A percentile compares a stretch with the other conserved stretches of the same genome.
These are phyloP conservation scores for Leptographium radiaticola DNA, from an alignment of 2,329 filamentous ascomycete genomes.

Conservation along the genomic window DNA sequence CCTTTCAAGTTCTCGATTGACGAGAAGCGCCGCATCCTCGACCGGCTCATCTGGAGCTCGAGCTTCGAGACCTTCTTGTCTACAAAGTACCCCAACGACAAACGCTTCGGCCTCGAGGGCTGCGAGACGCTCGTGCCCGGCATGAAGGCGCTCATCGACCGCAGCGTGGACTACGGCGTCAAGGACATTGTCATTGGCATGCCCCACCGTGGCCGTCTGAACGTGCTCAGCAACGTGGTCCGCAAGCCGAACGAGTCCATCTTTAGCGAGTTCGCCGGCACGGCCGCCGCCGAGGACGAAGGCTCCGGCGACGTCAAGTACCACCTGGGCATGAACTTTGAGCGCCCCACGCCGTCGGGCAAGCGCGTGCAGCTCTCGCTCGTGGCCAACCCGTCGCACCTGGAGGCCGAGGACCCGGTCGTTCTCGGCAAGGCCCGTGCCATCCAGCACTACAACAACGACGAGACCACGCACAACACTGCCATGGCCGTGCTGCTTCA, in stretches of 20 bases:
- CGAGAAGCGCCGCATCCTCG: slow-evolving; percentile 94
- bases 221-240: slow-evolving; percentile 95
- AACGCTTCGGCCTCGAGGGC: slow-evolving; percentile 96
- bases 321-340: slow-evolving; percentile 99
- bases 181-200: slow-evolving; percentile 99
- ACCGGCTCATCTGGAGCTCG: slow-evolving; percentile 96
- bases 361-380: slow-evolving; percentile 99
- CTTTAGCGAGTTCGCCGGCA: slow-evolving; percentile 94
- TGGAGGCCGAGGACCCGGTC: slow-evolving; percentile 96
- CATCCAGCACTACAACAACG: slow-evolving; percentile 98
- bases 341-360: slow-evolving; percentile 92
- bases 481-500: slow-evolving; percentile 95
- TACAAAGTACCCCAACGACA: slow-evolving; percentile 98
- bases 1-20: slow-evolving; percentile 97
- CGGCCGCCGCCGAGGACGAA: slow-evolving; percentile 77
- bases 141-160: slow-evolving; percentile 98
- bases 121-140: slow-evolving; percentile 94
- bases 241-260: slow-evolving; percentile 99
- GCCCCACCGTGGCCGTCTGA: slow-evolving; percentile 96
- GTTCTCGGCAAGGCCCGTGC: slow-evolving; percentile 95
- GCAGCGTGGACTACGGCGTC: slow-evolving; percentile 94
- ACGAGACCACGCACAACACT: slow-evolving; percentile 75
- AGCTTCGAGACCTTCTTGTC: slow-evolving; percentile 93
- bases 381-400: slow-evolving; percentile 94
- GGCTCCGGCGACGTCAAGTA: slow-evolving; percentile 99